Evolutionary conservation across 768 basidiomycete genomes (phyloP).

Genomic region (Leucocoprinus sp.): DNA sequence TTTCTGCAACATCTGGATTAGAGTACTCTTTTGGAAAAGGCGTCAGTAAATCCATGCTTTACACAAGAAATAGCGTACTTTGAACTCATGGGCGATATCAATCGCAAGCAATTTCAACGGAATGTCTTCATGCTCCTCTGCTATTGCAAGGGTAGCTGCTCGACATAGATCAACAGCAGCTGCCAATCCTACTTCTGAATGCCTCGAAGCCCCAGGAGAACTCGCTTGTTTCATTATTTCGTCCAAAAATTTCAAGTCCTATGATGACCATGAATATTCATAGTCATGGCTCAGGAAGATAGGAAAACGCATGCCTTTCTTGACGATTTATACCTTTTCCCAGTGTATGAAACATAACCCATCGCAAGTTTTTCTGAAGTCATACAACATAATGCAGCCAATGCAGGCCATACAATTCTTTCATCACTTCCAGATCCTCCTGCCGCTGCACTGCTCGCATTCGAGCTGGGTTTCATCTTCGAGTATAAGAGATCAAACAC

Average conservation of each 20-base stretch:
- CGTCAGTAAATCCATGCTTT: not conserved
- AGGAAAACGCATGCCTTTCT: slow-evolving; percentile 27
- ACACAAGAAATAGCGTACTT: slow-evolving; percentile 33
- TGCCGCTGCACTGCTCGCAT: too few relatives aligned
- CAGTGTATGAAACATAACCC: slow-evolving; percentile 23
- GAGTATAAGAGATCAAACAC: slow-evolving; percentile 76
- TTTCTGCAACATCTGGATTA: slow-evolving; percentile 4
- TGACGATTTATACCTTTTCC: slow-evolving; percentile 21
- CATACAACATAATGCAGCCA: slow-evolving; percentile 65
- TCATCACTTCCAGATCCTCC: slow-evolving; percentile 26
- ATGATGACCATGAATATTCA: not conserved
- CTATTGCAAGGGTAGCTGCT: slow-evolving; percentile 44
- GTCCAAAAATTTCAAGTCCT: slow-evolving; percentile 56
- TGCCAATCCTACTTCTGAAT: slow-evolving; percentile 58
- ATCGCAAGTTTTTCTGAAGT: slow-evolving; percentile 64
- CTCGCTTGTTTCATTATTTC: slow-evolving; percentile 52
- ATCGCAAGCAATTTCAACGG: slow-evolving; percentile 57
- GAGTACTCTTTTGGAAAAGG: slow-evolving; percentile 18
- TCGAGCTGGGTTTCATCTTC: slow-evolving; percentile 25
- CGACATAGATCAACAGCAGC: slow-evolving; percentile 75
- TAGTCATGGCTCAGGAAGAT: not conserved
- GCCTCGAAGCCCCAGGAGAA: slow-evolving; percentile 36
- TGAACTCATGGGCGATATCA: slow-evolving; percentile 76
- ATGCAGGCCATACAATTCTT: slow-evolving; percentile 69
- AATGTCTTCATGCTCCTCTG: slow-evolving; percentile 42